These are phyloP conservation scores for Athelia psychrophila DNA, from an alignment of 1,284 basidiomycete species.

Conservation along the genomic window DNA sequence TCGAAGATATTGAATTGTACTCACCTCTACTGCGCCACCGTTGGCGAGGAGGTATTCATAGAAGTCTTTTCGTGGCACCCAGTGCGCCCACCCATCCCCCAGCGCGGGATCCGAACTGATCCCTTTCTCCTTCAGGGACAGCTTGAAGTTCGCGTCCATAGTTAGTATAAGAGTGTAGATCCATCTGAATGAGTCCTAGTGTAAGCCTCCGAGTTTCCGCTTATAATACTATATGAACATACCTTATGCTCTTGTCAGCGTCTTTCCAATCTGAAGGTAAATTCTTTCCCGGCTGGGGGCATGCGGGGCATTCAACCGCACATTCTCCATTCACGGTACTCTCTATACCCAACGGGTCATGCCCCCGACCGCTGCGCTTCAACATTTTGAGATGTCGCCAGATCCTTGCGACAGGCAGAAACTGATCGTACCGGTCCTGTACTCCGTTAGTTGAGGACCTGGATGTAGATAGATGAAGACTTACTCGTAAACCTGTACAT, in stretches of 20 bases:
- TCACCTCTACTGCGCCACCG: not conserved
- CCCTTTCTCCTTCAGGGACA: not conserved
- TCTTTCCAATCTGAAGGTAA: not conserved
- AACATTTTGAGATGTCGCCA: not conserved
- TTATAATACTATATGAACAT: not conserved
- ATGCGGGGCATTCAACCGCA: not conserved
- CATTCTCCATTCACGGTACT: not conserved
- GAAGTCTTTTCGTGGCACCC: not conserved
- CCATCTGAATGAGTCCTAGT: not conserved
- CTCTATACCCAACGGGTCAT: not conserved
- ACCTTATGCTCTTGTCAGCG: not conserved
- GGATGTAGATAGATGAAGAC: too few relatives aligned
- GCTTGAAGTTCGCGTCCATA: not conserved
- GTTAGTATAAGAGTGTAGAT: not conserved
- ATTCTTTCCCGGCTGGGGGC: not conserved
- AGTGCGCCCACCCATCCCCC: slow-evolving; percentile 1
- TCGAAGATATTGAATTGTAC: not conserved
- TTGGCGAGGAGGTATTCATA: not conserved
- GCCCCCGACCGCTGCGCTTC: not conserved
- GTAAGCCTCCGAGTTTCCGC: not conserved
- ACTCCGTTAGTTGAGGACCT: too few relatives aligned
- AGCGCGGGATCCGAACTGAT: slow-evolving; percentile 5
- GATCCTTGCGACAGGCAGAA: not conserved
- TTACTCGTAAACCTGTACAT: too few relatives aligned
- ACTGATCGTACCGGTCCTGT: not conserved